A percentile compares a stretch with the other conserved stretches of the same genome.
phyloP scores from a whole-genome alignment of 1,139 yeast species.

The Yamadazyma conglobata region DNA sequence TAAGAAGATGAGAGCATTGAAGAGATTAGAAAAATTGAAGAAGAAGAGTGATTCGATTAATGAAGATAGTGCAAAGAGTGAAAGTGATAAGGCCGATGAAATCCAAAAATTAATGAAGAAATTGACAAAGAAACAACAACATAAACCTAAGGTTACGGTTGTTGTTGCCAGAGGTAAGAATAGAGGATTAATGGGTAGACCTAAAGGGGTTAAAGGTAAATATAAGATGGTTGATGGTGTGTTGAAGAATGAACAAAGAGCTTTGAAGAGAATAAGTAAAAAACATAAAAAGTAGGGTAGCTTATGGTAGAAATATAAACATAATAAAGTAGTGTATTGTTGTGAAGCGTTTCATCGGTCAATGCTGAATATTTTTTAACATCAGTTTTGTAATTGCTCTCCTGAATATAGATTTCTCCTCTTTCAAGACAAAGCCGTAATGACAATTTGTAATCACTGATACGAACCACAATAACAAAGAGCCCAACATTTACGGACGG shows the following conservation, averaged over 20 bases:
- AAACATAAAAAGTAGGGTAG: conserved; percentile 43
- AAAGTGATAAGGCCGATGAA: conserved; percentile 91
- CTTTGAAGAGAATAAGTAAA: conserved; percentile 84
- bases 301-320: too few species aligned
- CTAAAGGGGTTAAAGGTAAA: conserved; percentile 94
- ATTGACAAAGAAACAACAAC: conserved; percentile 70
- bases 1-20: conserved; percentile 90
- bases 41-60: conserved; percentile 91
- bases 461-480: too few species aligned
- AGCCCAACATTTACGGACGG: too few species aligned
- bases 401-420: too few species aligned
- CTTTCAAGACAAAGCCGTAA: too few species aligned
- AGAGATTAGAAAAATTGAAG: conserved; percentile 83
- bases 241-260: conserved; percentile 95
- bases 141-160: conserved; percentile 78
- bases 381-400: too few species aligned
- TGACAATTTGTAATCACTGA: too few species aligned
- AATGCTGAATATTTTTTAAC: too few species aligned
- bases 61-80: conserved; percentile 84
- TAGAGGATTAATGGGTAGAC: conserved; percentile 89
- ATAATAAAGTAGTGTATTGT: too few species aligned
- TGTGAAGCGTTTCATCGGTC: too few species aligned
- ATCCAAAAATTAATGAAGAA: conserved; percentile 82
- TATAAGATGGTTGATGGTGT: conserved; percentile 99
- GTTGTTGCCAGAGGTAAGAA: conserved; percentile 89